Percentiles rank a stretch among this genome's conserved stretches.
Conservation (phyloP, 179 eudicot genomes). For the Drosera spatulata region DNA sequence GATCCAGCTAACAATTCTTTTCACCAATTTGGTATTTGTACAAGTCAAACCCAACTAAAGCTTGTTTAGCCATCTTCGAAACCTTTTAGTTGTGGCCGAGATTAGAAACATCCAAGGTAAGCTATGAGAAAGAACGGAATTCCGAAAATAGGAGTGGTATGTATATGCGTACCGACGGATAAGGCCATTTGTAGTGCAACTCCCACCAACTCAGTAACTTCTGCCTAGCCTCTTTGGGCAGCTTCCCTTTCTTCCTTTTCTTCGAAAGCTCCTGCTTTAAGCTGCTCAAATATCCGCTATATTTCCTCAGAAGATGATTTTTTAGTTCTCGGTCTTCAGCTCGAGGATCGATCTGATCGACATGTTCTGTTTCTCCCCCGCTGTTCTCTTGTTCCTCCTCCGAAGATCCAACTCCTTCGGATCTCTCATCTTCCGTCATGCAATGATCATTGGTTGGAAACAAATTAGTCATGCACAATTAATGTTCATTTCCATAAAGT, state of each 20-base stretch:
- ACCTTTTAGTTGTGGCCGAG: no score
- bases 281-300: slow-evolving; percentile 68
- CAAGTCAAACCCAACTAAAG: no score
- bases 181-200: slow-evolving; percentile 86
- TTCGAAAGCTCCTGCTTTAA: slow-evolving; percentile 82
- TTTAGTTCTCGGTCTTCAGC: slow-evolving; percentile 75
- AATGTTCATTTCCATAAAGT: no score
- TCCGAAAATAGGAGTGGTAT: background rate
- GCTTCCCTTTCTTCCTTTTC: slow-evolving; percentile 83
- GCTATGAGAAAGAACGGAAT: no score
- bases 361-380: slow-evolving; percentile 58
- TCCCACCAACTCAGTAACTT: slow-evolving; percentile 83
- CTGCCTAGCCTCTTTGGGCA: slow-evolving; percentile 75
- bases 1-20: no score
- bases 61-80: no score
- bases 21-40: no score
- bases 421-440: slow-evolving; percentile 39
- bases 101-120: no score
- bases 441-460: no score
- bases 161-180: slow-evolving; percentile 48
- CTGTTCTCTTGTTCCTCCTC: slow-evolving; percentile 83
- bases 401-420: slow-evolving; percentile 67
- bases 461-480: no score
- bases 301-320: slow-evolving; percentile 61
- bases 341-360: slow-evolving; percentile 56